Evolutionary conservation across 257 asterid genomes (phyloP), one percentile per base, ranked within the genome.

Genomic region (Petunia axillaris): DNA sequence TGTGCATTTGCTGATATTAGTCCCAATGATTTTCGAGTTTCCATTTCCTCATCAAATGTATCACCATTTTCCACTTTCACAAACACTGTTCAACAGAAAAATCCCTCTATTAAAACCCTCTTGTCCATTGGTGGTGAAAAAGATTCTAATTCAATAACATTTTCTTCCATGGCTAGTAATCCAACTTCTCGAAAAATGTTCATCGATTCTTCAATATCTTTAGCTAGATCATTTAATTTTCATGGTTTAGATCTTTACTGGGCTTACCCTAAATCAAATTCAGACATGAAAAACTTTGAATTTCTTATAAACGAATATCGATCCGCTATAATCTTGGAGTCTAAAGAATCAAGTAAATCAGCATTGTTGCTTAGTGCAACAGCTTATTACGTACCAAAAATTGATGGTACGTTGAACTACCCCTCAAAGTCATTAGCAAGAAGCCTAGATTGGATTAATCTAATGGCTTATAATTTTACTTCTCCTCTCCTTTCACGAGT

Each of bases 1-100:
- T 81, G 84, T 25, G 84, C 76, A 59, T 81, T 81, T 63, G 77
- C 84, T 3, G 77, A 75, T 11, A 75, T 75, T 57, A 14, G 64
- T 11, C 3, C 8, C 46, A 35, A 37, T 10, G 41, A 76, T 8
- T 38, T 50, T 38, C 67, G 25, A 14, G 8, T 76, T 4, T 8
- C 43, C 1, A 41, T 75, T 35, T 53, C 81, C 9, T 6, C 9
- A 3, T 8, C 53, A 2, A 71, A 80, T 36, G 2, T 43, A 41
- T 68, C n/a, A 25, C 50, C 67, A 2, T 75, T 81, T 62, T 64
- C 77, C 25, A 40, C 8, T 2, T 81, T 81, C 81, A 81, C 84
- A 15, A 5, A 38, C 11, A 81, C 75, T 4, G 84, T 81, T 35
- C 76, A 39, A 53, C 16, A 25, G 6, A 63, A 54, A 43, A 81